phyloP scores from a whole-genome alignment of 306 rosid species.

The Dryas alaskensis region DNA sequence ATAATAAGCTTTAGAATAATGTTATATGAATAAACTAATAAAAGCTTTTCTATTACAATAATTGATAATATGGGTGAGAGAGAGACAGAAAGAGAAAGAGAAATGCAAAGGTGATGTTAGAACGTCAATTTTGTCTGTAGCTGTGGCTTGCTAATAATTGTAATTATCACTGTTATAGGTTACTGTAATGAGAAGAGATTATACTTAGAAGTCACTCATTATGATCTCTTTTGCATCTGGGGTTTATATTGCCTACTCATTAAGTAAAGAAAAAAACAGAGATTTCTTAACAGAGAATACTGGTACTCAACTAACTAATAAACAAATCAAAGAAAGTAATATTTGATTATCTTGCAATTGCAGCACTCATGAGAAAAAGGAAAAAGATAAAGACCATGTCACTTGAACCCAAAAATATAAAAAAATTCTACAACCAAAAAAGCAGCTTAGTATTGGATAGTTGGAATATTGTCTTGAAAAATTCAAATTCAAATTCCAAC shows the following conservation, averaged over 20 bases:
- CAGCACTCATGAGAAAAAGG: slow-evolving; percentile 3
- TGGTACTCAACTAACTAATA: neutral
- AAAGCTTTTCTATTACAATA: slow-evolving; percentile 15
- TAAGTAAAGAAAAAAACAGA: slow-evolving; percentile 31
- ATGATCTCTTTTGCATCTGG: slow-evolving; percentile 28
- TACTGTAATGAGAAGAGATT: slow-evolving; percentile 7
- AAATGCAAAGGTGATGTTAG: slow-evolving; percentile 34
- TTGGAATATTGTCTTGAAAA: too few species aligned
- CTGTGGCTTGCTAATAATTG: slow-evolving; percentile 36
- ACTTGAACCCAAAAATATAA: neutral
- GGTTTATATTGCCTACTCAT: slow-evolving; percentile 23
- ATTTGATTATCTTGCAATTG: neutral
- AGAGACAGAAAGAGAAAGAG: neutral
- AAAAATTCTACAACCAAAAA: neutral
- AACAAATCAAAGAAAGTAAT: neutral
- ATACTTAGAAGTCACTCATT: slow-evolving; percentile 70
- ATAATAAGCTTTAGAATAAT: neutral
- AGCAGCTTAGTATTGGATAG: slow-evolving; percentile 14
- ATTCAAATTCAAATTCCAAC: slow-evolving; percentile 17
- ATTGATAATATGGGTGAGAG: slow-evolving; percentile 11
- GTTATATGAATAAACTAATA: slow-evolving; percentile 11
- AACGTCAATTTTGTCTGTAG: slow-evolving; percentile 48
- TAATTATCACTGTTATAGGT: slow-evolving; percentile 16
- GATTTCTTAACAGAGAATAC: too few species aligned
- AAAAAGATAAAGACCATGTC: too few species aligned